Evolutionary conservation across 495 filamentous ascomycete species (phyloP), one percentile per base, ranked within the genome.

Genomic region (Talaromyces stipitatus): DNA sequence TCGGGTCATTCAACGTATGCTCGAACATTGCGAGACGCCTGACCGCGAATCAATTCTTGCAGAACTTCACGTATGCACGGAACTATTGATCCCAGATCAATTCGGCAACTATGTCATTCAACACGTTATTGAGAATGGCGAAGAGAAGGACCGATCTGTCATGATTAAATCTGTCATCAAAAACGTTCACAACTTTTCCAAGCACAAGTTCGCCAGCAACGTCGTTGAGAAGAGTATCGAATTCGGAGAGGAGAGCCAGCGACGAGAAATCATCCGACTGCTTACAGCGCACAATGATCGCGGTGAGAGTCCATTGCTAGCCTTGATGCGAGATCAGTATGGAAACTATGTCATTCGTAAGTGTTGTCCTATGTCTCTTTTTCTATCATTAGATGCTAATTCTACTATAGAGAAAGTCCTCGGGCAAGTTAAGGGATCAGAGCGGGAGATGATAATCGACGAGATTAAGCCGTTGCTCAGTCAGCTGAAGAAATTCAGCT

Each of bases 61-160:
- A 9, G 95, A 98, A 70, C 76, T 98, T 2, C 89, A 95, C 62
- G 72, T 71, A 6, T 90, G 85, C 64, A 85, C 87, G 0, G 58
- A 80, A 24, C 77, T 75, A 48, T 81, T 98, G 30, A 88, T 97
- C 53, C 81, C 85, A 2, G 91, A 98, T 63, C 89, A 92, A 64
- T 98, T 89, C 60, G 94, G 94, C 28, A 98, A 98, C 72, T 98
- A 98, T 67, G 94, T 98, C 29, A 90, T 88, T 12, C 95, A 97
- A 65, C 91, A 98, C 71, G 82, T 97, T 50, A 92, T 98, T 55
- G 80, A 88, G 54, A 84, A 90, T 59, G 95, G 95, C 12, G 78
- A 84, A 28, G 82, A 84, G 23, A 84, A 86, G 50, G 92, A 96
- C 61, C 84, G 88, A 18, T 78, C 75, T 2, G 81, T 76, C 59